These are phyloP conservation scores for Nakataea oryzae DNA, from an alignment of 2,329 filamentous ascomycete species.

Conservation along the genomic window DNA sequence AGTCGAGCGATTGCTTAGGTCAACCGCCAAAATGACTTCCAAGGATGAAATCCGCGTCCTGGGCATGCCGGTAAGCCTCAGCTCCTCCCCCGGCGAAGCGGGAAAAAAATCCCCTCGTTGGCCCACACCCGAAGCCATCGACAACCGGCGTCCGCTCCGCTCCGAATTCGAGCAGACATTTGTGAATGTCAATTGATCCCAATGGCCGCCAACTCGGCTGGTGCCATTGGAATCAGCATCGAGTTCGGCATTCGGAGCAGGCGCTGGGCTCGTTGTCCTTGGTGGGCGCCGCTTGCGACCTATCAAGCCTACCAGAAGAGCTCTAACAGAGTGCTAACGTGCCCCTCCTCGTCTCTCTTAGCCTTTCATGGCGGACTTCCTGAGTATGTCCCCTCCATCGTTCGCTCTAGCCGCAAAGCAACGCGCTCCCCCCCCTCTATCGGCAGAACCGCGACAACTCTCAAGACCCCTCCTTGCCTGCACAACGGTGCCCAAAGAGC, in stretches of 20 bases:
- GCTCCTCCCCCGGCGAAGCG: not conserved
- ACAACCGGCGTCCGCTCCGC: not conserved
- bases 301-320: not conserved
- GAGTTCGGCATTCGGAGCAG: not conserved
- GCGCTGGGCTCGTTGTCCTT: not conserved
- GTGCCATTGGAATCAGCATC: slow-evolving; percentile 1
- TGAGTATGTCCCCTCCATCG: slow-evolving; percentile 66
- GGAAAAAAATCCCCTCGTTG: not conserved
- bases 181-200: slow-evolving; percentile 11
- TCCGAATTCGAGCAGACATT: no score
- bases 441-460: not conserved
- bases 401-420: not conserved
- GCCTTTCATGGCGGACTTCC: slow-evolving; percentile 96
- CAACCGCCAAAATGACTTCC: slow-evolving; percentile 39
- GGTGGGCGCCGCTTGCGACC: not conserved
- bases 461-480: not conserved
- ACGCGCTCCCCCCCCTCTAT: not conserved
- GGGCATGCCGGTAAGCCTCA: slow-evolving; percentile 57
- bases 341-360: slow-evolving; percentile 20
- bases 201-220: not conserved
- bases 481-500: not conserved
- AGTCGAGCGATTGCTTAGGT: slow-evolving; percentile 31
- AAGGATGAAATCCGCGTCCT: slow-evolving; percentile 46
- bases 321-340: not conserved
- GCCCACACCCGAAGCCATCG: not conserved